Evolutionary conservation across 768 basidiomycete species (phyloP).

Genomic region (Chalciporus chontae): DNA sequence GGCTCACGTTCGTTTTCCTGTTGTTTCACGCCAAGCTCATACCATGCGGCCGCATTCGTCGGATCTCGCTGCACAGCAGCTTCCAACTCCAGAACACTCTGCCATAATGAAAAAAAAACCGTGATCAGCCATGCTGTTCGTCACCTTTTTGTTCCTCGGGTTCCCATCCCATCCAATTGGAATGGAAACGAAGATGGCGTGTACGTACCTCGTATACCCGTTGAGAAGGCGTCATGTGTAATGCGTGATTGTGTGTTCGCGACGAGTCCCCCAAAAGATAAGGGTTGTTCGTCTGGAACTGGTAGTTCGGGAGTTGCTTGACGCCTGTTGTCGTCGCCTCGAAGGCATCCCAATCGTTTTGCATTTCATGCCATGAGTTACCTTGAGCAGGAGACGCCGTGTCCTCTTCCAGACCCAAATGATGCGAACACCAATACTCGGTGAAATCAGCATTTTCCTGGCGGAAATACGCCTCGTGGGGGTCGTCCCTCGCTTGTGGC

Average conservation of each 20-base stretch:
- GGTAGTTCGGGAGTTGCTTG: conserved; percentile 52
- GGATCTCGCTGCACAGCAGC: conserved; percentile 82
- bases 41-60: conserved; percentile 75
- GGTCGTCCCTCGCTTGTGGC: conserved; percentile 38
- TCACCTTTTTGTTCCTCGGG: conserved; percentile 3
- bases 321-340: conserved; percentile 72
- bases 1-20: conserved; percentile 97
- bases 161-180: conserved; percentile 9
- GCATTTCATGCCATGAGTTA: conserved; percentile 61
- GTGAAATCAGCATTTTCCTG: conserved; percentile 68
- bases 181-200: conserved; percentile 1
- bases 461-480: conserved; percentile 65
- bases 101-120: conserved; percentile 17
- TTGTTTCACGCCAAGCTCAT: conserved; percentile 90
- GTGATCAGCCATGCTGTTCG: conserved; percentile 13
- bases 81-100: conserved; percentile 89
- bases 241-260: conserved; percentile 44
- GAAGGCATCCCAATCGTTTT: conserved; percentile 77
- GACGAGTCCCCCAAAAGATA: conserved; percentile 63
- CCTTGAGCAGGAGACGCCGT: conserved; percentile 19
- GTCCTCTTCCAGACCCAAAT: conserved; percentile 22
- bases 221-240: conserved; percentile 30
- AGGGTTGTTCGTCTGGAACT: conserved; percentile 76
- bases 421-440: conserved; percentile 52
- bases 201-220: conserved; percentile 40